Base-by-base conservation (phyloP, 129 eudicot species). In the Erigeron canadensis region DNA sequence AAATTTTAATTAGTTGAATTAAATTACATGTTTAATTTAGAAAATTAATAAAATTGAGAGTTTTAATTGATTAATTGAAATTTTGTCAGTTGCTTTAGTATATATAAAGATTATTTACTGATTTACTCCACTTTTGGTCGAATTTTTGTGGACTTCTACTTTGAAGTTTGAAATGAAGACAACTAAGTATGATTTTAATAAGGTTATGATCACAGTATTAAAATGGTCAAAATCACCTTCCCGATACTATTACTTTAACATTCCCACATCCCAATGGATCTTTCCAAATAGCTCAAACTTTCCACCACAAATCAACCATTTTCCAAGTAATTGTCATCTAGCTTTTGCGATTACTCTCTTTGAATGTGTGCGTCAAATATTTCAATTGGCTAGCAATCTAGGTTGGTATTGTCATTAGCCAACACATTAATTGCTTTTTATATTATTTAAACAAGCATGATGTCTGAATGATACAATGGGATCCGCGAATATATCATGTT, bases 191-290 rank as follows among this genome's bases (percentile, higher is more conserved):
- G 6, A 50, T 55, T 75, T 75, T 47, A 75, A 75, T 50, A 66
- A 66, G 54, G 66, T 54, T 65, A 54, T 53, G 22, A 65, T 53
- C 16, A 74, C 12, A 43, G 12, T 39, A 65, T 54, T 65, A 65
- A 75, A 66, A 65, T 28, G 73, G 79, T 75, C 79, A 75, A 75
- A 41, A 67, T 55, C 46, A 55, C 41, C 56, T 65, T 75, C 73
- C 79, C 79, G 10, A 75, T 65, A 57, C 55, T 12, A 28, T 23
- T 23, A 38, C 63, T 73, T 73, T 73, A 63, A 38, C 21, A 4
- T 21, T 54, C 6, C 15, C 73, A 55, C 59, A 75, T 75, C 73
- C 79, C 79, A 16, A 75, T 56, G 34, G 34, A 57, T 55, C 23
- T 66, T 47, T 41, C 67, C 73, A 65, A 66, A 56, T 54, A 73